Evolutionary conservation across 352 stramenopile species (phyloP).

Genomic region (Phytophthora crassamura): DNA sequence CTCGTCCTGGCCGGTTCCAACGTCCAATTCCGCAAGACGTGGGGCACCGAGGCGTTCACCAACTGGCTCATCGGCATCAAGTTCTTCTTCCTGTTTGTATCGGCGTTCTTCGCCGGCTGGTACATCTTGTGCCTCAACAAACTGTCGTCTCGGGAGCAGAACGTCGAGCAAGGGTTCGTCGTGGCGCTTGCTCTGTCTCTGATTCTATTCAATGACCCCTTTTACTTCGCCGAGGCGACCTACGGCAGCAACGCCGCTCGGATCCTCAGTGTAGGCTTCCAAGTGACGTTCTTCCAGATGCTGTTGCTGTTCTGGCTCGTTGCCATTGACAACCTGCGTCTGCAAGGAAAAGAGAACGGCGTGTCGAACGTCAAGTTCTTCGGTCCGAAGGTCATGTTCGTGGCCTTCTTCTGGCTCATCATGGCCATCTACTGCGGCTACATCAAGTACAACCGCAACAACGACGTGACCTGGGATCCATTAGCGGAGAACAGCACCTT

Average conservation of each 20-base stretch:
- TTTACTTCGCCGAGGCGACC: constrained; percentile 57
- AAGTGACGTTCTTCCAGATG: constrained; percentile 68
- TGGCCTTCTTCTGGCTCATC: constrained; percentile 63
- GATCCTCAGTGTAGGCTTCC: constrained; percentile 59
- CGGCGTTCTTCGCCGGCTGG: constrained; percentile 40
- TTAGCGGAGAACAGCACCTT: constrained; percentile 51
- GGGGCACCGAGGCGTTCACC: constrained; percentile 56
- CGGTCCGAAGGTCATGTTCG: constrained; percentile 53
- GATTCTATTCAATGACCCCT: constrained; percentile 68
- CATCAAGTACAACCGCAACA: constrained; percentile 71
- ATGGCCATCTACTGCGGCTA: constrained; percentile 61
- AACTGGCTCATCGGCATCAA: constrained; percentile 68
- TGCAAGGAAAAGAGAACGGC: constrained; percentile 53
- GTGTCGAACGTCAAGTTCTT: constrained; percentile 69
- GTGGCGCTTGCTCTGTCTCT: constrained; percentile 51
- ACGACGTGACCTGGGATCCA: constrained; percentile 57
- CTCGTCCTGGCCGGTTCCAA: constrained; percentile 48
- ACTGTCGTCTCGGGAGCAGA: constrained; percentile 57
- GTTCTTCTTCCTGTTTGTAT: constrained; percentile 60
- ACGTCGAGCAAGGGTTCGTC: constrained; percentile 66
- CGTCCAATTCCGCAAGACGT: constrained; percentile 63
- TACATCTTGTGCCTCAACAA: constrained; percentile 56
- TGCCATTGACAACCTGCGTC: constrained; percentile 62
- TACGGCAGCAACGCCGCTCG: constrained; percentile 57
- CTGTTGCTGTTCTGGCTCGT: constrained; percentile 68